Base-by-base conservation (phyloP, 2,329 filamentous ascomycete species). In the Ophiosphaerella korrae region DNA sequence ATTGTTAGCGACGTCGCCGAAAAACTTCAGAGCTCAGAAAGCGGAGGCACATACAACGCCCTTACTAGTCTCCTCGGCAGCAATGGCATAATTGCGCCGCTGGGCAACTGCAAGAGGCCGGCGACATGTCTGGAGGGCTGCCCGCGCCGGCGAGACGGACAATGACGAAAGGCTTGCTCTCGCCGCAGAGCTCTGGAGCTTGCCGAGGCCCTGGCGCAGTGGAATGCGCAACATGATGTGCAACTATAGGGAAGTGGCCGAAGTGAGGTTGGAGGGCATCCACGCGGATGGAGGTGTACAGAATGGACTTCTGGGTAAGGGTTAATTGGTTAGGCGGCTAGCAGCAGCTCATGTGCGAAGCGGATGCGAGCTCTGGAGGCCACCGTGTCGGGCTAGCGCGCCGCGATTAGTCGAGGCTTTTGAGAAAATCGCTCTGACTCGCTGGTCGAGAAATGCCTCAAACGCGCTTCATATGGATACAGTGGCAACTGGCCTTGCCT, bases 171-270 rank as follows among this genome's bases (percentile, higher is more conserved):
- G 77, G 71, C 64, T 70, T 66, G 76, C 73, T 67, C 69, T 75
- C 63, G 72, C 66, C 60, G 73, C 75, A 73, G 77, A 78, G 76
- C 80, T 80, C 75, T 80, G 80, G 76, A 89, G 82, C 79, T 83
- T 83, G 72, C 81, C 81, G 79, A 85, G 82, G 75, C 84, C 84
- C 76, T 82, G 82, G 67, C 82, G 81, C 63, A 90, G 76, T 62
- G 86, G 84, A 74, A 82, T 84, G 78, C 87, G 86, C 82, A 90
- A 82, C 88, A 91, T 91, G 78, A 75, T 82, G 78, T 68, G 45
- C 21, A 33, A 34, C 26, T 48, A 59, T 60, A 62, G 60, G 45
- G 47, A 52, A 53, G 34, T 14, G 53, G 60, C 49, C 48, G 57
- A 43, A 48, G 42, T 55, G 47, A 54, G 54, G 57, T 62, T 52